Conservation (phyloP, 768 basidiomycete genomes). For the Thelephora aurantiotincta region DNA sequence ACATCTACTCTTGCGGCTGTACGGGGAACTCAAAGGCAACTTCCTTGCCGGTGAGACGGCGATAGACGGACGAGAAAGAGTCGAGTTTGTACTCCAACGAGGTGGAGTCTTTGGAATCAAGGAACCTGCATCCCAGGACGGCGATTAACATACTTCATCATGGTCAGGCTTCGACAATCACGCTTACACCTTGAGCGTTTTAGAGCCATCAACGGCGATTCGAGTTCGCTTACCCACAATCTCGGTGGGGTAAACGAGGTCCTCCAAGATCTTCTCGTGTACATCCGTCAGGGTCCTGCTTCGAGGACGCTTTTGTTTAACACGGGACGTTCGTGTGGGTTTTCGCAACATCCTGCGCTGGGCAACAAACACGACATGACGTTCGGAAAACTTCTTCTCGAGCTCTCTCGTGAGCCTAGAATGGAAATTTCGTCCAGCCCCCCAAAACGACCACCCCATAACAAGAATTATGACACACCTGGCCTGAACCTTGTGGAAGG, state of each 20-base stretch:
- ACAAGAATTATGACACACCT: conserved; percentile 35
- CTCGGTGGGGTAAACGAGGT: conserved; percentile 97
- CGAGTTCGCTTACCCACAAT: conserved; percentile 98
- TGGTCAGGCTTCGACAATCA: neutral
- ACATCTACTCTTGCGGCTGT: conserved; percentile 50
- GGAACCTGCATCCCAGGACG: conserved; percentile 42
- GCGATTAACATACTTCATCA: too few relatives aligned
- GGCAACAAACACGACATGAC: conserved; percentile 97
- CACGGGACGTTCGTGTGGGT: conserved; percentile 85
- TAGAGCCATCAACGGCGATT: conserved; percentile 84
- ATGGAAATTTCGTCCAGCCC: neutral
- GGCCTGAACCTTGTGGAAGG: conserved; percentile 95
- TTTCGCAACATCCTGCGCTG: conserved; percentile 98
- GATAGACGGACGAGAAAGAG: conserved; percentile 96
- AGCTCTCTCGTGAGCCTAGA: conserved; percentile 90
- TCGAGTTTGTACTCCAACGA: conserved; percentile 99
- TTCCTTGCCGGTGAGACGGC: conserved; percentile 90
- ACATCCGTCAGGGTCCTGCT: conserved; percentile 94
- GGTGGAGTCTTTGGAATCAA: conserved; percentile 96
- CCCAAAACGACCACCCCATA: neutral
- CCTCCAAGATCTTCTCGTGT: conserved; percentile 97
- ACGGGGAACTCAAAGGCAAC: conserved; percentile 90
- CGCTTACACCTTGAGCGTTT: conserved; percentile 94
- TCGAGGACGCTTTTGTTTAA: conserved; percentile 92
- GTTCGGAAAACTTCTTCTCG: conserved; percentile 99